Evolutionary conservation across 2,329 filamentous ascomycete species (phyloP).

Genomic region (Phaeosphaeria sp.): DNA sequence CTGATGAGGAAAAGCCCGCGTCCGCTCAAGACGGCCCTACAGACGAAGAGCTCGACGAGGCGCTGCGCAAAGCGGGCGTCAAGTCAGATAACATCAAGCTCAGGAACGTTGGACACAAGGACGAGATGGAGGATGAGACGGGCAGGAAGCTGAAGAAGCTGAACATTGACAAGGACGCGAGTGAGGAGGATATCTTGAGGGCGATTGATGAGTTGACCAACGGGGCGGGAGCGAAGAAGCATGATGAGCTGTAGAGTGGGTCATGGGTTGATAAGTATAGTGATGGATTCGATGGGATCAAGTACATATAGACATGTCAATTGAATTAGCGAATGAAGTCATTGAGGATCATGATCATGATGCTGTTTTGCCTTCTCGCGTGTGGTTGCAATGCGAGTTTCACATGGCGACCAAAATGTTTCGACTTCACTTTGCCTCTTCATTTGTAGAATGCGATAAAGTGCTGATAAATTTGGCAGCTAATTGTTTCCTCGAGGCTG

Average conservation of each 20-base stretch:
- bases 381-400: too few relatives aligned
- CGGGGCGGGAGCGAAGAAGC: constrained; percentile 20
- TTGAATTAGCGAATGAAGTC: not conserved
- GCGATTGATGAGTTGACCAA: constrained; percentile 53
- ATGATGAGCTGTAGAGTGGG: constrained; percentile 27
- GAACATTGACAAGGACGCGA: constrained; percentile 33
- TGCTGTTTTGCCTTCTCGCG: too few relatives aligned
- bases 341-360: not conserved
- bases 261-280: not conserved
- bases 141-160: constrained; percentile 32
- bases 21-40: constrained; percentile 29
- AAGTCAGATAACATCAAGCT: constrained; percentile 35
- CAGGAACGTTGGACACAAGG: constrained; percentile 20
- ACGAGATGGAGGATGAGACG: constrained; percentile 28
- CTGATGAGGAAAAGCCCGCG: constrained; percentile 24
- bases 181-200: constrained; percentile 54
- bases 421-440: too few relatives aligned
- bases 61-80: constrained; percentile 40
- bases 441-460: too few relatives aligned
- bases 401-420: too few relatives aligned
- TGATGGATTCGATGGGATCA: not conserved
- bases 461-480: not conserved
- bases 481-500: not conserved
- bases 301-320: not conserved
- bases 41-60: constrained; percentile 38